Base-by-base conservation (phyloP, 2,329 filamentous ascomycete genomes). In the Trichoderma koningiopsis region DNA sequence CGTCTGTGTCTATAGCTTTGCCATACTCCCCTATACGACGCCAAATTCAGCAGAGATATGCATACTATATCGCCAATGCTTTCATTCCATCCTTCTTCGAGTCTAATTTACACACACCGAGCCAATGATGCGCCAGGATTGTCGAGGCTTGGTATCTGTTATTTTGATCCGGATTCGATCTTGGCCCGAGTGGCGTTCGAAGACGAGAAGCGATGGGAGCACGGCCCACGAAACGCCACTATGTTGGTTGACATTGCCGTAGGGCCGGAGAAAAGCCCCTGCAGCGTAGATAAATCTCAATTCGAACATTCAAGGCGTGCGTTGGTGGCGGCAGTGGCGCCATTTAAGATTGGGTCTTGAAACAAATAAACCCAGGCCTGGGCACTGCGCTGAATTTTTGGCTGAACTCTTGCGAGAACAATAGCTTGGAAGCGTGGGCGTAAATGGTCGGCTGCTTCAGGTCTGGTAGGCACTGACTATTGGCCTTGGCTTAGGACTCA, bases 201-300 rank as follows among this genome's bases (percentile, higher is more conserved):
- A 24, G 24, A 24, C 29, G 35, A 16, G 27, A 43, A 24, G 62
- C 72, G 69, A 64, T 72, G 58, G 52, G 64, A 68, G 72, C 70
- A 73, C 72, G 59, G 74, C 67, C 72, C 68, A 55, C 52, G 31
- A 35, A 14, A 52, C 22, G 62, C 64, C 47, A 40, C 57, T 35
- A 8, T 72, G 71, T 72, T 52, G n/a, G 37, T 29, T 53, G 29
- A 11, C 58, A 7, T 31, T 27, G 13, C 14, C n/a, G 58, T 5
- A 22, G 10, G n/a, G 58, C 29, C 37, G 49, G 37, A 35, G 13
- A 58, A 58, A 29, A 49, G 37, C 49, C 10, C 4, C 53, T 40
- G 33, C 52, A 6, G 47, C 14, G 33, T 59, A 11, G 6, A 37
- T n/a, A 1, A 52, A 24, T 22, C 8, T 29, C 56, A 24, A 33